These are phyloP conservation scores for Fragaria nilgerrensis DNA, from an alignment of 306 rosid genomes.

Conservation along the genomic window DNA sequence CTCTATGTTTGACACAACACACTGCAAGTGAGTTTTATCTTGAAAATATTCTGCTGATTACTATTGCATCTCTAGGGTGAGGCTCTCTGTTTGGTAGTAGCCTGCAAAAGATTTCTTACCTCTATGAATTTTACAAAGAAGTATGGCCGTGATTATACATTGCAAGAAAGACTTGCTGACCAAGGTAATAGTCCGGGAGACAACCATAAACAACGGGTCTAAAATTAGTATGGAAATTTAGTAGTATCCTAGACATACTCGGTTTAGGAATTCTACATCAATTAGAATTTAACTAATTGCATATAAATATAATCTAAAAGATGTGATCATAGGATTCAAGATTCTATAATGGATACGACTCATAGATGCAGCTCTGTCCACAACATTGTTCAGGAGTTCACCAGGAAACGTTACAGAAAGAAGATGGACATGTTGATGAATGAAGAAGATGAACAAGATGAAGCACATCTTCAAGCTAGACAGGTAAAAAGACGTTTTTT, in stretches of 20 bases:
- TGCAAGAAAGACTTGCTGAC: too few species aligned
- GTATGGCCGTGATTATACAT: too few species aligned
- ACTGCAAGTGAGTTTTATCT: too few species aligned
- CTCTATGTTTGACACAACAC: too few species aligned
- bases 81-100: too few species aligned
- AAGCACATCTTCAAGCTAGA: neutral
- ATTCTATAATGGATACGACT: neutral
- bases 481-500: neutral
- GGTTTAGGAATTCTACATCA: neutral
- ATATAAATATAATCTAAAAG: neutral
- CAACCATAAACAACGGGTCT: too few species aligned
- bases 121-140: too few species aligned
- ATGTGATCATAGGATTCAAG: neutral
- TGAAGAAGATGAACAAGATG: neutral
- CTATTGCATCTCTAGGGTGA: too few species aligned
- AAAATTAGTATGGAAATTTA: neutral
- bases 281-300: neutral
- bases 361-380: neutral
- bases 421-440: neutral
- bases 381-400: slow-evolving; percentile 54
- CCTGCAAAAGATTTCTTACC: too few species aligned
- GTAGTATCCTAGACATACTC: neutral
- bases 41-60: too few species aligned
- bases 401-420: neutral
- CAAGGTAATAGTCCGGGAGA: too few species aligned